These are phyloP conservation scores for Cyphellophora europaea DNA, from an alignment of 2,329 filamentous ascomycete genomes.

Conservation along the genomic window DNA sequence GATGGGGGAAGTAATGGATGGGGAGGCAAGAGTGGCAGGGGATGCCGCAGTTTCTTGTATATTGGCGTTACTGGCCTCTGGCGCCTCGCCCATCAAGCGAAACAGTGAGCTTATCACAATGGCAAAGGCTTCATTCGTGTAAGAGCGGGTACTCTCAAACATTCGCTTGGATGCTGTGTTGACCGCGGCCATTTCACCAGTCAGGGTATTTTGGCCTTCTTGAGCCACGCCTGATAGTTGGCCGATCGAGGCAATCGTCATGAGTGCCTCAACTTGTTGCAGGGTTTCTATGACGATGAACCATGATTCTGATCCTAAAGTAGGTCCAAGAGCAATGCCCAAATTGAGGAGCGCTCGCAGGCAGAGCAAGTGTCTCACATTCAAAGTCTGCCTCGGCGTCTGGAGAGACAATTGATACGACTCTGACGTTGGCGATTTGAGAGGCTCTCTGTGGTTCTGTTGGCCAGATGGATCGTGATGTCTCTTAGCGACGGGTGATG, in stretches of 20 bases:
- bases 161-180: conserved; percentile 78
- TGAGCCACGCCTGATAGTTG: conserved; percentile 16
- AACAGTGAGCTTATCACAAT: conserved; percentile 42
- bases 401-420: background rate
- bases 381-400: conserved; percentile 46
- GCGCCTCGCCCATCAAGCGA: conserved; percentile 10
- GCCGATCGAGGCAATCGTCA: conserved; percentile 42
- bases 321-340: conserved; percentile 87
- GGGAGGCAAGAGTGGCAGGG: background rate
- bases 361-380: conserved; percentile 82
- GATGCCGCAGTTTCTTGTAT: conserved; percentile 3
- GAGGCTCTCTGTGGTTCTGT: background rate
- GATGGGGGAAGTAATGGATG: conserved; percentile 31
- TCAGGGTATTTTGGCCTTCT: conserved; percentile 53
- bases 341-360: conserved; percentile 86
- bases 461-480: background rate
- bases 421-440: conserved; percentile 8
- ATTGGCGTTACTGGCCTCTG: conserved; percentile 34
- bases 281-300: conserved; percentile 84
- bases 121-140: conserved; percentile 72
- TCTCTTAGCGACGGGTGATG: background rate
- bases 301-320: conserved; percentile 68
- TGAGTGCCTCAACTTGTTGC: conserved; percentile 83
- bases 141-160: conserved; percentile 86
- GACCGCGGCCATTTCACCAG: conserved; percentile 74